Evolutionary conservation across 345 rosid genomes (phyloP).

Genomic region (Gossypium anomalum): DNA sequence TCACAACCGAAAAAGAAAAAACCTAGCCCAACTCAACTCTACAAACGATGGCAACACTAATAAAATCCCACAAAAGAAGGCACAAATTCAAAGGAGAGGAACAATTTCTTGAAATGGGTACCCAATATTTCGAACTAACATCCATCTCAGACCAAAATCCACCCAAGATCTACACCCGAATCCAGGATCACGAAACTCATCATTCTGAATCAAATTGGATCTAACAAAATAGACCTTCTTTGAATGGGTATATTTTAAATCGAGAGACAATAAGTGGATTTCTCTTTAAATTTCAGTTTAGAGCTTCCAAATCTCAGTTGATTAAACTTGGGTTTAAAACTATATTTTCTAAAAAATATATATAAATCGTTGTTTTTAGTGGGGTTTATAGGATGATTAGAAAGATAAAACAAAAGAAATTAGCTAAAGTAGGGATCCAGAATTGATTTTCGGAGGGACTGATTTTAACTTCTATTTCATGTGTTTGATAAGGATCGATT

Average conservation of each 20-base stretch:
- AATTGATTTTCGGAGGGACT: background rate
- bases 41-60: background rate
- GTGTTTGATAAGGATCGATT: background rate
- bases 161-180: slow-evolving; percentile 28
- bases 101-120: slow-evolving; percentile 24
- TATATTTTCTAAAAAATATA: background rate
- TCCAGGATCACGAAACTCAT: slow-evolving; percentile 5
- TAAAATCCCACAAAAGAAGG: slow-evolving; percentile 30
- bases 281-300: background rate
- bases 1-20: slow-evolving; percentile 7
- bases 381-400: background rate
- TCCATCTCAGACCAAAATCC: slow-evolving; percentile 21
- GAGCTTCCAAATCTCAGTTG: background rate
- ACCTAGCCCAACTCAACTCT: background rate
- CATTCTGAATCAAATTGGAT: slow-evolving; percentile 17
- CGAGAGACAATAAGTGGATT: background rate
- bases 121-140: slow-evolving; percentile 12
- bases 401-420: background rate
- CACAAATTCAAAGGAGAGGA: slow-evolving; percentile 19
- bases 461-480: background rate
- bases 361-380: background rate
- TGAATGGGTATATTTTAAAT: slow-evolving; percentile 3
- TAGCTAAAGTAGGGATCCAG: background rate
- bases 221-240: background rate
- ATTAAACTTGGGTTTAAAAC: background rate